Percentiles rank a stretch among this genome's conserved stretches.
These are phyloP conservation scores for Tetrahymena malaccensis DNA, from an alignment of 73 alveolate genomes.

Conservation along the genomic window DNA sequence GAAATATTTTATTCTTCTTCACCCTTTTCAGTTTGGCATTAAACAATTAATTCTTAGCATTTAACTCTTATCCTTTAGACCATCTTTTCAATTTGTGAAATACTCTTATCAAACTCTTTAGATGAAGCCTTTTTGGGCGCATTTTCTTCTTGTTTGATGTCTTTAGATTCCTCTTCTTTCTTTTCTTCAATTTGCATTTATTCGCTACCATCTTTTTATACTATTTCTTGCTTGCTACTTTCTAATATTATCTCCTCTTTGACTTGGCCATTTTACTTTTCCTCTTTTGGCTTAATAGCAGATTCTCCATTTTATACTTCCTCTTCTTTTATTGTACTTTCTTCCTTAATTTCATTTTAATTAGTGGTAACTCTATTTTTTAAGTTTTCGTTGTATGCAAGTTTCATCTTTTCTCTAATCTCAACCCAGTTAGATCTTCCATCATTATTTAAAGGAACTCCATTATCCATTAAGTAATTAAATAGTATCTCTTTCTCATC, in stretches of 20 bases:
- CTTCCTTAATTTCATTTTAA: background rate
- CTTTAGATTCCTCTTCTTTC: slow-evolving; percentile 39
- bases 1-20: slow-evolving; percentile 13
- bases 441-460: slow-evolving; percentile 85
- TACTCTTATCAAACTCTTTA: slow-evolving; percentile 22
- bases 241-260: background rate
- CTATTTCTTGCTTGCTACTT: background rate
- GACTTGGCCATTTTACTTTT: background rate
- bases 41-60: slow-evolving; percentile 31
- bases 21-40: slow-evolving; percentile 1
- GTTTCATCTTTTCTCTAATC: slow-evolving; percentile 58
- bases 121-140: background rate
- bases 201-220: background rate
- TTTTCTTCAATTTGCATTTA: slow-evolving; percentile 41
- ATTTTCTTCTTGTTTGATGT: background rate
- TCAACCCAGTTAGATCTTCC: slow-evolving; percentile 87
- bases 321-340: background rate
- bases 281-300: background rate
- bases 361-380: background rate
- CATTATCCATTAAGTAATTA: slow-evolving; percentile 70
- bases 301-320: background rate
- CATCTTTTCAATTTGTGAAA: slow-evolving; percentile 33
- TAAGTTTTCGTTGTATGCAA: slow-evolving; percentile 35
- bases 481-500: slow-evolving; percentile 72
- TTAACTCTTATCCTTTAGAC: slow-evolving; percentile 33